Conservation (phyloP, 108 stramenopile genomes). For the Skeletonema costatum region DNA sequence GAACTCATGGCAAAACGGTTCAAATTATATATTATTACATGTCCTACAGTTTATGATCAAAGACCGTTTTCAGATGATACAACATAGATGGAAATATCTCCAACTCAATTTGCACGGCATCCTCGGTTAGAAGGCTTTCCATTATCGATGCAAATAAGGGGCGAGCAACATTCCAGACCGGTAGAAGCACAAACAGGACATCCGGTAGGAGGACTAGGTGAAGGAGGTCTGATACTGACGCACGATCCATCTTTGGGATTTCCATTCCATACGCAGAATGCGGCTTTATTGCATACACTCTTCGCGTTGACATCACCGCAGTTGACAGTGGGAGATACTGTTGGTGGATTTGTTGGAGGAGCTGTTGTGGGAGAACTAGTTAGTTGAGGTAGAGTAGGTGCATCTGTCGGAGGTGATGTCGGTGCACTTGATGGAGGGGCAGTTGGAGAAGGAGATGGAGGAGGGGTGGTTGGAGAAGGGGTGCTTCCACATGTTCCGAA, state of each 20-base stretch:
- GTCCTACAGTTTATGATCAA: not conserved
- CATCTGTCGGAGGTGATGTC: not conserved
- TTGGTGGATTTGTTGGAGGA: not conserved
- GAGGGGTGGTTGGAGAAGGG: too few relatives aligned
- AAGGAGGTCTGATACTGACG: not conserved
- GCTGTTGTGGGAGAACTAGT: not conserved
- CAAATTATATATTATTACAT: too few relatives aligned
- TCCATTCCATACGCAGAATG: not conserved
- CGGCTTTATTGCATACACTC: not conserved
- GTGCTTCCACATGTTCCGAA: too few relatives aligned
- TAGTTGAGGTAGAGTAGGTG: not conserved
- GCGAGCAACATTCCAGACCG: not conserved
- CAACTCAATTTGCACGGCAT: not conserved
- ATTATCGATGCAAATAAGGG: not conserved
- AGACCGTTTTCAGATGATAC: not conserved
- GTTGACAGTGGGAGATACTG: not conserved
- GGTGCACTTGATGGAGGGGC: not conserved
- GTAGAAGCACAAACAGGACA: not conserved
- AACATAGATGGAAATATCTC: too few relatives aligned
- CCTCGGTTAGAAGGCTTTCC: not conserved
- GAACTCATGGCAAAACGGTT: too few relatives aligned
- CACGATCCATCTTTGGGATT: not conserved
- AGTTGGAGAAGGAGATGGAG: not conserved
- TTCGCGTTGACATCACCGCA: not conserved
- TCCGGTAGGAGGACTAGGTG: not conserved